Conservation (phyloP, 2,329 filamentous ascomycete species). For the Monosporascus sp. region DNA sequence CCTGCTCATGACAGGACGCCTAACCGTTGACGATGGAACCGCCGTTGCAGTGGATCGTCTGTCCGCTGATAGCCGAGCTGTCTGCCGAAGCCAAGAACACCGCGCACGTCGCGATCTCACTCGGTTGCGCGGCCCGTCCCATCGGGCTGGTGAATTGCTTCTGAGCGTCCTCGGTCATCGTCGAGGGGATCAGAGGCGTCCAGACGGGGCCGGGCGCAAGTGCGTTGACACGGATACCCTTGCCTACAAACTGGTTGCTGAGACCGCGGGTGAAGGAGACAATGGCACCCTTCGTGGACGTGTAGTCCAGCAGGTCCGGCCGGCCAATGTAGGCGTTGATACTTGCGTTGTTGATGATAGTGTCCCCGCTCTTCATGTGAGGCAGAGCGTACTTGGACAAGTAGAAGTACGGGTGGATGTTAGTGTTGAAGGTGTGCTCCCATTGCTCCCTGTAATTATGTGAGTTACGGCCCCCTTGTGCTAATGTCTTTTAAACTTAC, state of each 20-base stretch:
- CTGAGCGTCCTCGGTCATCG: slow-evolving; percentile 65
- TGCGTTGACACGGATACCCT: slow-evolving; percentile 56
- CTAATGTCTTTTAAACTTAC: slow-evolving; percentile 33
- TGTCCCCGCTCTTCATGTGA: slow-evolving; percentile 67
- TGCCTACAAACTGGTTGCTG: slow-evolving; percentile 66
- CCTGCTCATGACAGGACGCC: slow-evolving; percentile 1
- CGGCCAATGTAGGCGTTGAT: slow-evolving; percentile 80
- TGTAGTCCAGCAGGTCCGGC: slow-evolving; percentile 77
- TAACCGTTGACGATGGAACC: slow-evolving; percentile 44
- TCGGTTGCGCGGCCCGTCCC: slow-evolving; percentile 72
- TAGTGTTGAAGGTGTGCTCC: slow-evolving; percentile 73
- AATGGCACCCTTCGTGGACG: slow-evolving; percentile 72
- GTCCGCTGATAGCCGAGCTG: slow-evolving; percentile 68
- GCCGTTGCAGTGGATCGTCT: slow-evolving; percentile 53
- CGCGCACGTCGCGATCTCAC: slow-evolving; percentile 75
- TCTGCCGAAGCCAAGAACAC: slow-evolving; percentile 75
- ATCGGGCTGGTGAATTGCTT: slow-evolving; percentile 70
- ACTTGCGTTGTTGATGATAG: slow-evolving; percentile 81
- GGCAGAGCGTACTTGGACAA: slow-evolving; percentile 70
- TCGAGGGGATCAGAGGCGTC: slow-evolving; percentile 69
- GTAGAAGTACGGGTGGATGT: slow-evolving; percentile 79
- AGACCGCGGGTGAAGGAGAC: slow-evolving; percentile 73
- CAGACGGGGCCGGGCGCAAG: slow-evolving; percentile 74
- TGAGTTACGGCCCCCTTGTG: not conserved
- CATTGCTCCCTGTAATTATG: slow-evolving; percentile 59